Base-by-base conservation (phyloP, 2,329 filamentous ascomycete genomes). In the Macroventuria anomochaeta region DNA sequence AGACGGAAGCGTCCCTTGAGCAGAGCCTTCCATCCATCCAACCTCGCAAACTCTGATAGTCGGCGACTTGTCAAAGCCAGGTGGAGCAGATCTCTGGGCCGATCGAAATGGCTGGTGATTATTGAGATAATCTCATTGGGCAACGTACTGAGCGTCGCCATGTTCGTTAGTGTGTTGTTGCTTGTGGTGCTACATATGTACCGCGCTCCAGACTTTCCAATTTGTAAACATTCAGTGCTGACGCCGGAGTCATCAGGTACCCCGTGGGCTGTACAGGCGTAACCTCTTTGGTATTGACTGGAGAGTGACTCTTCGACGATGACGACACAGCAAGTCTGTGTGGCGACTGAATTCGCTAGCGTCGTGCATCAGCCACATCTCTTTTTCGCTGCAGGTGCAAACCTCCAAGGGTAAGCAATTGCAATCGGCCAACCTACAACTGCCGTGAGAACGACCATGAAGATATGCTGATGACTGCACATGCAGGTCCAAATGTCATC, bases 61-160 rank as follows among this genome's bases (percentile, higher is more conserved):
- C 65, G 60, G 7, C 55, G 63, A 33, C 61, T 68, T 18, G 57
- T 55, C 21, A 72, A 44, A 3, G 68, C 60, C 2, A 74, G 55
- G 38, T 63, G 47, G 2, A 65, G 47, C 1, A 73, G 29, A 47
- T 73, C 69, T 38, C 40, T 47, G 5, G 71, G 67, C 25, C 59
- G 61, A 12, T 71, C 68, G 7, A 74, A 57, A 46, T 71, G 61
- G n/a, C 21, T 62, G 2, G 68, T 51, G 25, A 74, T 61, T 11
- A 71, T 59, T 13, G 68, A 70, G 12, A 74, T 64, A 7, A 74
- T 61, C 52, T 74, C 71, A 42, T 71, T 71, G 7, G 71, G 70
- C 17, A 74, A 61, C 13, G 53, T 57, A 29, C 59, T 57, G 40
- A 73, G 63, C 7, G 57, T 53, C 41, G 62, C 57, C 66, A 68